phyloP scores from a whole-genome alignment of 257 asterid genomes.

The Nicotiana otophora region DNA sequence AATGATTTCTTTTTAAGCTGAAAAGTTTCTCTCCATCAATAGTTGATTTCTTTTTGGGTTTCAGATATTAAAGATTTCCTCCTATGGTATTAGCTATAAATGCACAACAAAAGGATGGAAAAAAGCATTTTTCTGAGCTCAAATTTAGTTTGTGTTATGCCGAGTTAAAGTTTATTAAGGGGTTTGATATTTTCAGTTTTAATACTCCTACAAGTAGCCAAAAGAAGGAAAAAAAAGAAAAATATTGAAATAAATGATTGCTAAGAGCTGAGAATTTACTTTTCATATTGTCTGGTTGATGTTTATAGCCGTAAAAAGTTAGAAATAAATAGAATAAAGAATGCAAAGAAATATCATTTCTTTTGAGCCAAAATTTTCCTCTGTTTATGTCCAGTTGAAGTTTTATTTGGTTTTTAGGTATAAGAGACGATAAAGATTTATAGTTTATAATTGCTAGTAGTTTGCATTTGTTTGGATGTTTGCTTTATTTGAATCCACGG shows the following conservation, averaged over 20 bases:
- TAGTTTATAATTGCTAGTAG: background rate
- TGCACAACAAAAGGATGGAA: background rate
- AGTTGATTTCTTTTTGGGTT: too few species aligned
- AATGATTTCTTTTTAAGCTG: too few species aligned
- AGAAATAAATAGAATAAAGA: background rate
- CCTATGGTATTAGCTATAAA: too few species aligned
- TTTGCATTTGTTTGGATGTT: too few species aligned
- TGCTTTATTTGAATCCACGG: too few species aligned
- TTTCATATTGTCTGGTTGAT: background rate
- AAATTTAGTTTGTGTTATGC: background rate
- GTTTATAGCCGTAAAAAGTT: background rate
- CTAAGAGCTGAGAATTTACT: background rate
- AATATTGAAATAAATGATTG: too few species aligned
- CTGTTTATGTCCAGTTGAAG: background rate
- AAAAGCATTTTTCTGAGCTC: background rate
- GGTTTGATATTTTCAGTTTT: background rate
- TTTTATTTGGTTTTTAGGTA: background rate
- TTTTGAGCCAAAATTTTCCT: background rate
- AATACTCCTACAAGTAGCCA: background rate
- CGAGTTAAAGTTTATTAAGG: background rate
- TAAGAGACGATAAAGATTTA: background rate
- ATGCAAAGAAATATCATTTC: background rate
- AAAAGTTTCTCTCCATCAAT: too few species aligned
- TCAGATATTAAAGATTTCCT: too few species aligned
- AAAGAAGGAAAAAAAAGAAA: too few species aligned